Base-by-base conservation (phyloP, 2,329 filamentous ascomycete genomes). In the Chrysoporthe deuterocubensis region DNA sequence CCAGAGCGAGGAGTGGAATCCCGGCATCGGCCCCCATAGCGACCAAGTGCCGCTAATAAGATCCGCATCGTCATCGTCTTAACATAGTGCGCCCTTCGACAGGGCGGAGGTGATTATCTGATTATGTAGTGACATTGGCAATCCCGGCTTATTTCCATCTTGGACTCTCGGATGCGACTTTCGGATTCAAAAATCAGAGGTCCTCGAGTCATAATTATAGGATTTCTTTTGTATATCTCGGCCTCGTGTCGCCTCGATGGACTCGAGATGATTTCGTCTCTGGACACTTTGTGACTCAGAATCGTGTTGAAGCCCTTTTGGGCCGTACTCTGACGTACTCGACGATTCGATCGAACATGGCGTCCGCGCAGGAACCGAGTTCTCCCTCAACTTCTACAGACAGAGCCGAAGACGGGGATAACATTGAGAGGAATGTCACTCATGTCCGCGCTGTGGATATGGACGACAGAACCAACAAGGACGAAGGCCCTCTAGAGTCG, bases 401-500 rank as follows among this genome's bases (percentile, higher is more conserved):
- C 18, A 26, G 43, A 13, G 42, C 37, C 13, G 43, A 46, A 7
- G 58, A 65, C n/a, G 59, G 58, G 11, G 26, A 62, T 16, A 46
- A 56, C 58, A 63, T 65, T 3, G 34, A 40, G 32, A 65, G 37
- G 57, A 59, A 43, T n/a, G 26, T 46, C 18, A 60, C 65, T 43
- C 50, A 67, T 16, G 56, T 56, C 4, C 48, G 40, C 5, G 61
- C 43, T 42, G 18, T 52, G 26, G 65, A 62, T 14, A 46, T 44
- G 43, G 62, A 67, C 44, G 62, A 59, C 37, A 63, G 54, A 42
- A 48, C 14, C 21, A 44, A 56, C n/a, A 56, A 50, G 62, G 67
- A 69, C 14, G 65, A 71, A 13, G 32, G 13, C n/a, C 42, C 46
- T 0, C 56, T 64, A 6, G 71, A 74, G 6, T 74, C 71, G 6